Conservation (phyloP, 148 eudicot genomes). For the Vaccinium darrowii region DNA sequence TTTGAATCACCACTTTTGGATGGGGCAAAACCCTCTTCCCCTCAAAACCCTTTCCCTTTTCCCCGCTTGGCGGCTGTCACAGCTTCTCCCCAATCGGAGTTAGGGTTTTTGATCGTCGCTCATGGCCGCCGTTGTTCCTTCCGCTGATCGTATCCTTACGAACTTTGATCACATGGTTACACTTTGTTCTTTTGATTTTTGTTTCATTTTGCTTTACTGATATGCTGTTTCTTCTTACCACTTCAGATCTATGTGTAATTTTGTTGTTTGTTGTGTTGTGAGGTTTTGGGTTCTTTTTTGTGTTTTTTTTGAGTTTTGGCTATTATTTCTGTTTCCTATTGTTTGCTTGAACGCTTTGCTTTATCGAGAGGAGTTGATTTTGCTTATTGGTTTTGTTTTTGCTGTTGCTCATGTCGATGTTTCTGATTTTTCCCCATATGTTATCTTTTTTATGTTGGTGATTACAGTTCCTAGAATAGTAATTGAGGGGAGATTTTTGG, state of each 20-base stretch:
- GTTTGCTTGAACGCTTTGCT: neutral
- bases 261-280: neutral
- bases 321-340: neutral
- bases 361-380: neutral
- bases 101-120: neutral
- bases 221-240: neutral
- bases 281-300: neutral
- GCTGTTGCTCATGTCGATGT: neutral
- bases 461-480: neutral
- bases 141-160: constrained; percentile 59
- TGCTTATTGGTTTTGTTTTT: neutral
- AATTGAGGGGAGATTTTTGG: neutral
- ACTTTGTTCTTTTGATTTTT: neutral
- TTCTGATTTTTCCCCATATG: neutral
- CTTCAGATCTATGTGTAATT: neutral
- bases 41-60: neutral
- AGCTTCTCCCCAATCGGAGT: neutral
- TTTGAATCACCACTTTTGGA: constrained; percentile 40
- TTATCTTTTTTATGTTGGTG: neutral
- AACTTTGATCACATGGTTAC: neutral
- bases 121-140: constrained; percentile 56
- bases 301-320: neutral
- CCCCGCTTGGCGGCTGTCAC: constrained; percentile 34
- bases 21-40: constrained; percentile 13
- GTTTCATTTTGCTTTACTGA: neutral